phyloP scores from a whole-genome alignment of 768 basidiomycete species.

The Pluteus cervinus region DNA sequence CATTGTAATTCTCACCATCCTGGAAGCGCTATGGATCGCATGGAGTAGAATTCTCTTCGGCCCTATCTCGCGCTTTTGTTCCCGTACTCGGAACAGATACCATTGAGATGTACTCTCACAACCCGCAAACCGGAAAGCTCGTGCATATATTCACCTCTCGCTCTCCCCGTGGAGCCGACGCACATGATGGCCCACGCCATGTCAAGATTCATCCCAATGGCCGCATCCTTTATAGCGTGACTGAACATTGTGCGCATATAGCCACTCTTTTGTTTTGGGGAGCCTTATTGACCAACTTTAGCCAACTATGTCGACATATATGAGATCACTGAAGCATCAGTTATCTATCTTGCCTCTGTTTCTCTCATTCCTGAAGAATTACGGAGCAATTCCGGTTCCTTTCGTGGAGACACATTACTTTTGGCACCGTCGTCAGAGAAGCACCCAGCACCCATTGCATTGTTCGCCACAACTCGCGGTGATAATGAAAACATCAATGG shows the following conservation, averaged over 20 bases:
- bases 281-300: too few relatives aligned
- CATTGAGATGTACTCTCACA: slow-evolving; percentile 40
- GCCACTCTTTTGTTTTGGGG: too few relatives aligned
- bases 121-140: slow-evolving; percentile 25
- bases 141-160: slow-evolving; percentile 28
- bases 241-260: slow-evolving; percentile 42
- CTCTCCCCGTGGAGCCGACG: slow-evolving; percentile 30
- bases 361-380: slow-evolving; percentile 23
- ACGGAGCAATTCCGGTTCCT: slow-evolving; percentile 10
- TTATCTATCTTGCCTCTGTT: slow-evolving; percentile 24
- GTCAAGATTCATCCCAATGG: slow-evolving; percentile 49
- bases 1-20: neutral
- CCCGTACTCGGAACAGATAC: slow-evolving; percentile 43
- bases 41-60: slow-evolving; percentile 39
- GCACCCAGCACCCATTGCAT: slow-evolving; percentile 28
- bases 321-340: slow-evolving; percentile 24
- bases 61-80: slow-evolving; percentile 33
- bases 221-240: slow-evolving; percentile 42
- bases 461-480: slow-evolving; percentile 46
- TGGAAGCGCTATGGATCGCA: slow-evolving; percentile 45
- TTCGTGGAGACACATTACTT: slow-evolving; percentile 42
- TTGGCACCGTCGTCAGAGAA: slow-evolving; percentile 30
- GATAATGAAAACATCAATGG: slow-evolving; percentile 26
- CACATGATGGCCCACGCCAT: slow-evolving; percentile 45
- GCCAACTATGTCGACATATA: slow-evolving; percentile 44